Evolutionary conservation across 768 basidiomycete species (phyloP).

Genomic region (Pholiota microspora): DNA sequence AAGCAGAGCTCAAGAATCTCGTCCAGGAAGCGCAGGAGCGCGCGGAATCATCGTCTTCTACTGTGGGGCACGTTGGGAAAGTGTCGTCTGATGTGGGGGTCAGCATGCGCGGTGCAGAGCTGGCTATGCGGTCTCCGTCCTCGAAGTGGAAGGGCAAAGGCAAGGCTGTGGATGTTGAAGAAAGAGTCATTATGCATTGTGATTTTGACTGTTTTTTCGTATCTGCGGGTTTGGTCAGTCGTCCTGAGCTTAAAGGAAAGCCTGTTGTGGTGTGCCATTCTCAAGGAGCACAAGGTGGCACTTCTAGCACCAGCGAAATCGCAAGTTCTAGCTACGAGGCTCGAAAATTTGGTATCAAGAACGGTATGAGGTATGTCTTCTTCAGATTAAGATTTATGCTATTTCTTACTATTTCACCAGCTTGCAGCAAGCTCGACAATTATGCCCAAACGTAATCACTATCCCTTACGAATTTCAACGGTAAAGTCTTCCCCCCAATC

Average conservation of each 20-base stretch:
- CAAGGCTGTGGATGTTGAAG: constrained; percentile 48
- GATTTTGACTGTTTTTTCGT: constrained; percentile 99
- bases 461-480: constrained; percentile 94
- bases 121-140: constrained; percentile 45
- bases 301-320: constrained; percentile 88
- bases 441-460: constrained; percentile 72
- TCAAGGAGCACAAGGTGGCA: constrained; percentile 69
- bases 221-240: constrained; percentile 76
- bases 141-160: constrained; percentile 56
- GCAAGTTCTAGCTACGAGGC: constrained; percentile 96
- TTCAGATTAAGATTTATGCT: neutral
- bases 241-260: constrained; percentile 82
- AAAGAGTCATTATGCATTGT: constrained; percentile 83
- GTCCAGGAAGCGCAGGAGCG: constrained; percentile 79
- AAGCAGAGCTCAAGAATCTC: constrained; percentile 79
- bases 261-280: constrained; percentile 97
- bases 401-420: constrained; percentile 41
- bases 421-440: constrained; percentile 72
- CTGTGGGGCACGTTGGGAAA: constrained; percentile 27
- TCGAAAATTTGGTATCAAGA: constrained; percentile 79
- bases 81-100: constrained; percentile 24
- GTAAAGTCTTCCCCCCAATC: constrained; percentile 32
- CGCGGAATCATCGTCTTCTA: constrained; percentile 39
- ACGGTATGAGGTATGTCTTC: constrained; percentile 83
- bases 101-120: constrained; percentile 53